Evolutionary conservation across 1,284 basidiomycete species (phyloP).

Genomic region (Rhodotorula sp.): DNA sequence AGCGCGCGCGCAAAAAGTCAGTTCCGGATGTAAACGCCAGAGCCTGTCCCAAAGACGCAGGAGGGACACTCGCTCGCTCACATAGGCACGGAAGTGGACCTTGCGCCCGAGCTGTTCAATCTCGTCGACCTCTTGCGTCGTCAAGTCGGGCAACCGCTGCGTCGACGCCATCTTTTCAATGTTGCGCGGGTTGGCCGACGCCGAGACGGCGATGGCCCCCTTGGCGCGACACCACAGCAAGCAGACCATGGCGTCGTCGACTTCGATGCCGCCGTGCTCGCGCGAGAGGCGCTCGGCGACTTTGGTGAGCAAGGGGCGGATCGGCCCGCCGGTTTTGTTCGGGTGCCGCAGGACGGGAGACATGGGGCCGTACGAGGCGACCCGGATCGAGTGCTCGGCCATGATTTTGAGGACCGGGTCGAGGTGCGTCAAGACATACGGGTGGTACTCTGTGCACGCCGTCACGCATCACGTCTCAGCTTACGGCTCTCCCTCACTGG

Average conservation of each 20-base stretch:
- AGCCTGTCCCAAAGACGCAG: too few relatives aligned
- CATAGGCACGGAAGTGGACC: slow-evolving; percentile 56
- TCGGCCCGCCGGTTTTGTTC: slow-evolving; percentile 56
- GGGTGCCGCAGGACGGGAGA: slow-evolving; percentile 48
- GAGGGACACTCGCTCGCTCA: slow-evolving; percentile 25
- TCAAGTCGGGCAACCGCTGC: slow-evolving; percentile 61
- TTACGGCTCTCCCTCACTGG: too few relatives aligned
- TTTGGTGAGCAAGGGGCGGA: slow-evolving; percentile 56
- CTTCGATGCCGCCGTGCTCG: slow-evolving; percentile 51
- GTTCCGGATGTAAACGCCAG: too few relatives aligned
- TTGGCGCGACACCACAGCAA: slow-evolving; percentile 63
- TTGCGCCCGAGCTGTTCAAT: slow-evolving; percentile 64
- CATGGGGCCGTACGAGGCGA: slow-evolving; percentile 59
- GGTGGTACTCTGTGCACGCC: slow-evolving; percentile 40
- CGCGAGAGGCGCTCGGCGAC: slow-evolving; percentile 53
- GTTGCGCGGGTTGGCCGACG: slow-evolving; percentile 66
- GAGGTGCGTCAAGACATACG: slow-evolving; percentile 40
- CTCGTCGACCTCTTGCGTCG: slow-evolving; percentile 60
- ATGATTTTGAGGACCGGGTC: slow-evolving; percentile 39
- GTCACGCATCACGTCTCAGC: too few relatives aligned
- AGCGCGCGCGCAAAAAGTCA: neutral
- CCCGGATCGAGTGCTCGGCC: slow-evolving; percentile 39
- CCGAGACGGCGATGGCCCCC: slow-evolving; percentile 66
- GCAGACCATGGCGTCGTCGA: slow-evolving; percentile 60
- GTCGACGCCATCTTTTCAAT: slow-evolving; percentile 64